Evolutionary conservation across 768 basidiomycete genomes (phyloP), one percentile per base, ranked within the genome.

Genomic region (Tricholoma flavovirens): DNA sequence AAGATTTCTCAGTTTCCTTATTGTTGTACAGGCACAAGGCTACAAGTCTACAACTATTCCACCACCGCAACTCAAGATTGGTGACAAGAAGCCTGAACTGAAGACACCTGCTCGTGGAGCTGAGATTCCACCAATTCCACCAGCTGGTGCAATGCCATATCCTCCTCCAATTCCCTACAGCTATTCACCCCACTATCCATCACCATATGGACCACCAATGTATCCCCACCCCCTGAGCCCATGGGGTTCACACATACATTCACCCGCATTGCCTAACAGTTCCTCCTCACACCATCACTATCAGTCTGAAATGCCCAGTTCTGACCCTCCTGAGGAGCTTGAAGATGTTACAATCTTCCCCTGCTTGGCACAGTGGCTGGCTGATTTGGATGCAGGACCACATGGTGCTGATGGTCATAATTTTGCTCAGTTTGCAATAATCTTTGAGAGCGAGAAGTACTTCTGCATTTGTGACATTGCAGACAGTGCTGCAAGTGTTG

Each of bases 271-370:
- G 33, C 33, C 33, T 33, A 33, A 33, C 11, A 33, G 33, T 12
- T 33, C 33, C 33, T 33, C 33, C 33, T 33, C 33, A 33, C 11
- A 11, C 33, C 11, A 11, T 40, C 19, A 29, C 24, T 14, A 51
- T 40, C 30, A 42, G 19, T 24, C 19, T 15, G 48, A 56, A 26
- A 35, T 56, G 2, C 49, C 35, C n/a, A 56, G 55, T 49, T 56
- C 55, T 56, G 55, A 56, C 38, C 49, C 55, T 38, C 36, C 49
- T 17, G 49, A 56, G 38, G 55, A 56, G 36, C 49, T 56, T 7
- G 21, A 56, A 21, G 55, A 56, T 56, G 55, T 49, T 11, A 49
- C 43, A 9, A 33, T 56, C 21, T 56, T 56, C 15, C 33, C 49
- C 43, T 24, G 22, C 19, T 38, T 56, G 15, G 49, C 22, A 19